Percentiles rank a stretch among this genome's conserved stretches.
Evolutionary conservation across 2,329 filamentous ascomycete genomes (phyloP).

Genomic region (Juglanconis juglandina): DNA sequence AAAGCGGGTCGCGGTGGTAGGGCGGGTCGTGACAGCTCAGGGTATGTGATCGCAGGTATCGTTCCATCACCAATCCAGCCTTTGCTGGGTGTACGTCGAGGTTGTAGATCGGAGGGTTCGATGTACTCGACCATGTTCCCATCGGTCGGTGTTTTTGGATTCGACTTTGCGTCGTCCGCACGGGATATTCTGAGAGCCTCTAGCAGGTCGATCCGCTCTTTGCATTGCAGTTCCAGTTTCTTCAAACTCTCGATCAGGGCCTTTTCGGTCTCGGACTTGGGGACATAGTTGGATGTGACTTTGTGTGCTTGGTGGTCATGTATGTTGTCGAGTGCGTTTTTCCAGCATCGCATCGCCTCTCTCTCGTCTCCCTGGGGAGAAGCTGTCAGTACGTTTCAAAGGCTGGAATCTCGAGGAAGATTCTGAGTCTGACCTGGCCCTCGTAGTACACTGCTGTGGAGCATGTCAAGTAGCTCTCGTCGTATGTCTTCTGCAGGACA

Average conservation of each 20-base stretch:
- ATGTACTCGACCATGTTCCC: constrained; percentile 15
- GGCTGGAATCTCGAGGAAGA: not conserved
- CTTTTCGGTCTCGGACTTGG: constrained; percentile 78
- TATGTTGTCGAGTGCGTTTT: constrained; percentile 81
- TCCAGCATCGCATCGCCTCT: constrained; percentile 90
- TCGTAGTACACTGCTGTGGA: constrained; percentile 97
- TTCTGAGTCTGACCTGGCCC: constrained; percentile 64
- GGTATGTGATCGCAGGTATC: constrained; percentile 75
- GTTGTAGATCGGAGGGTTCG: constrained; percentile 19
- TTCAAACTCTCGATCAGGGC: constrained; percentile 77
- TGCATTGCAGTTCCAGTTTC: constrained; percentile 84
- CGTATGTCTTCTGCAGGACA: constrained; percentile 93
- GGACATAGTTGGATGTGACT: constrained; percentile 64
- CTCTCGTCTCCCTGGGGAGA: constrained; percentile 73
- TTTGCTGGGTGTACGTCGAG: constrained; percentile 26
- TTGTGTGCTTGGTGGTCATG: constrained; percentile 79
- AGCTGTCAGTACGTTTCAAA: not conserved
- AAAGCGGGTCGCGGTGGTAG: constrained; percentile 56
- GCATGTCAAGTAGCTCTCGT: constrained; percentile 91
- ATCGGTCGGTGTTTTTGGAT: constrained; percentile 20
- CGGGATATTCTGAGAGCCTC: constrained; percentile 72
- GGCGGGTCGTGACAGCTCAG: constrained; percentile 70
- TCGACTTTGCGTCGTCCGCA: constrained; percentile 35
- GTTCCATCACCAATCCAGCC: constrained; percentile 78
- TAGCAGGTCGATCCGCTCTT: constrained; percentile 85